phyloP scores from a whole-genome alignment of 2,329 filamentous ascomycete genomes.

The Clonostachys solani region DNA sequence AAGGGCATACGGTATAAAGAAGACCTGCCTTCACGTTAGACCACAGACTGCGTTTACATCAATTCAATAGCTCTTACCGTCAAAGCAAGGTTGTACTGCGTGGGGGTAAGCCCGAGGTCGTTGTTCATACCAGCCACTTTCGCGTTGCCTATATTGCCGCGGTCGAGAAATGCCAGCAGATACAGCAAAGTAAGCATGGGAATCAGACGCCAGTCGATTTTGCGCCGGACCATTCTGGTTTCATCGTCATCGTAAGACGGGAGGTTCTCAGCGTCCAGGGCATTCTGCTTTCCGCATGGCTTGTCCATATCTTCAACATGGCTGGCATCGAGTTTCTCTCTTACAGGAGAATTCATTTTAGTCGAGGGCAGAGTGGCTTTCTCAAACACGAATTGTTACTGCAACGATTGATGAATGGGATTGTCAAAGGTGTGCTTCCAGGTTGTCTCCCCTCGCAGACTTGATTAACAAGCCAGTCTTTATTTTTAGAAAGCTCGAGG shows the following conservation, averaged over 20 bases:
- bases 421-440: no score
- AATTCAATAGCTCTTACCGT: not conserved
- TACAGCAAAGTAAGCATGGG: slow-evolving; percentile 53
- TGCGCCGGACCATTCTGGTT: slow-evolving; percentile 2
- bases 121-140: slow-evolving; percentile 36
- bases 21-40: no score
- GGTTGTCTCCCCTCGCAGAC: no score
- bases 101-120: slow-evolving; percentile 39
- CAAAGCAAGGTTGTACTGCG: slow-evolving; percentile 55
- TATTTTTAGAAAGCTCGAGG: no score
- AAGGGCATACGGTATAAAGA: slow-evolving; percentile 58
- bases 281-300: no score
- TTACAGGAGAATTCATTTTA: not conserved
- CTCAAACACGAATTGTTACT: no score
- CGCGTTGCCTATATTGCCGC: slow-evolving; percentile 46
- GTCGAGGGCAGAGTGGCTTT: no score
- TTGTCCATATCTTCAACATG: not conserved
- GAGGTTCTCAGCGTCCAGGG: no score
- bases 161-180: slow-evolving; percentile 51
- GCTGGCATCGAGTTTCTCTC: not conserved
- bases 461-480: no score
- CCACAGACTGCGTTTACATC: not conserved
- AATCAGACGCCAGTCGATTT: slow-evolving; percentile 24
- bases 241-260: no score
- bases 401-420: no score